Base-by-base conservation (phyloP, 2,329 filamentous ascomycete species). In the Colletotrichum trifolii region DNA sequence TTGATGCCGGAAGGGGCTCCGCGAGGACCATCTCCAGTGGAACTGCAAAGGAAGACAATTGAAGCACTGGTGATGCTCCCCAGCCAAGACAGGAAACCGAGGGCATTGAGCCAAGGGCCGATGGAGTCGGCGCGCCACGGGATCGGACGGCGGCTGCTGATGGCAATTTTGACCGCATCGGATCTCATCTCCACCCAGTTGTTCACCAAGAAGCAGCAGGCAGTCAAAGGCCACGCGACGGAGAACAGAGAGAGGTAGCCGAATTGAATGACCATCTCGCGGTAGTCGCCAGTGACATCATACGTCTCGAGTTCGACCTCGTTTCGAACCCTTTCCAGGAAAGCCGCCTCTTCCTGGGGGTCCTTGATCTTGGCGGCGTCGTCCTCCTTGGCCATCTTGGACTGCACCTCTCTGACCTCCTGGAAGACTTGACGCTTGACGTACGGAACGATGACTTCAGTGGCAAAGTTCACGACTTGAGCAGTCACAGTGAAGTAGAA, bases 401-500 rank as follows among this genome's bases (percentile, higher is more conserved):
- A 85, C 71, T 93, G 87, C 59, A 92, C 88, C 69, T 93, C 83
- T 76, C 94, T 92, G 73, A 93, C 93, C 72, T 94, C 95, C 71
- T 88, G 85, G 74, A 91, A 90, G 1, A 90, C 87, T 71, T 89
- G 88, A 67, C 92, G 90, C 78, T 97, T 97, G 55, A 93, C 78
- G 70, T 93, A 94, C 0, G 96, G 96, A 2, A 97, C 87, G 40
- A 97, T 81, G 6, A 94, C 87, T 76, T 99, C 96, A 67, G 95
- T 89, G 11, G 86, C 89, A 58, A 97, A 90, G 74, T 92, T 96
- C 71, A 99, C 90, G 42, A 97, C 86, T 74, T 97, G 95, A 0
- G 94, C 95, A 0, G 95, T 97, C 38, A 98, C 92, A 0, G 95
- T 97, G 68, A 97, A 96, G 79, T 97, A 98, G 68, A 97, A 96